Conservation (phyloP, 2,329 filamentous ascomycete genomes). For the Sarocladium oryzae region DNA sequence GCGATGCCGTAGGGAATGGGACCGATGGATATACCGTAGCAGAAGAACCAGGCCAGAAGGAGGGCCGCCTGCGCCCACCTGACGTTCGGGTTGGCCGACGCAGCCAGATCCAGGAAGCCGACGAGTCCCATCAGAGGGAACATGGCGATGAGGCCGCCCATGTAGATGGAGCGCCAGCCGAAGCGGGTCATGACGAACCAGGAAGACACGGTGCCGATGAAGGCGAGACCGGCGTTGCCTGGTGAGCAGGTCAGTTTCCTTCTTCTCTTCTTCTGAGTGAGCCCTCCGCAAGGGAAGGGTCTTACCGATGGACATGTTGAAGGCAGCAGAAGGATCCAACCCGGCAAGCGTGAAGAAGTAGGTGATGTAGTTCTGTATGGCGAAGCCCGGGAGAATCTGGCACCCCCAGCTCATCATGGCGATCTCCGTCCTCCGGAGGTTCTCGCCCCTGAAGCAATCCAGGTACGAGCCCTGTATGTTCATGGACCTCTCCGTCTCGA, state of each 20-base stretch:
- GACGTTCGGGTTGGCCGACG: conserved; percentile 9
- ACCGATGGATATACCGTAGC: conserved; percentile 27
- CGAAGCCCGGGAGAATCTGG: conserved; percentile 31
- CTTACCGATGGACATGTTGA: conserved; percentile 30
- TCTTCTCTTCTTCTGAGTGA: no score
- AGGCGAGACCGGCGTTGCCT: conserved; percentile 29
- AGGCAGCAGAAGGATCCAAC: conserved; percentile 20
- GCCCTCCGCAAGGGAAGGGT: no score
- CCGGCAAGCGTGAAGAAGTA: conserved; percentile 32
- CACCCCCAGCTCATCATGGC: conserved; percentile 31
- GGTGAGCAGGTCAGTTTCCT: no score
- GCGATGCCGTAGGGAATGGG: conserved; percentile 32
- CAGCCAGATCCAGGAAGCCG: conserved; percentile 28
- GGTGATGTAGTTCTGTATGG: conserved; percentile 31
- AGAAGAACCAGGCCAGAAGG: conserved; percentile 26
- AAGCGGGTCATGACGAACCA: conserved; percentile 34
- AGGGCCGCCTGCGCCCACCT: conserved; percentile 23
- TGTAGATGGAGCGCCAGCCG: conserved; percentile 38
- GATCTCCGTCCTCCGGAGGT: conserved; percentile 33
- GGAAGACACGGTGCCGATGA: conserved; percentile 36
- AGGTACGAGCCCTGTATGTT: conserved; percentile 23
- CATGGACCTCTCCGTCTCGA: conserved; percentile 19
- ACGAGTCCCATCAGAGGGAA: conserved; percentile 33
- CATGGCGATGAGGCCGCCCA: conserved; percentile 36
- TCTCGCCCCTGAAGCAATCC: conserved; percentile 39